Conservation (phyloP, 2,329 filamentous ascomycete species). For the Colletotrichum trifolii region DNA sequence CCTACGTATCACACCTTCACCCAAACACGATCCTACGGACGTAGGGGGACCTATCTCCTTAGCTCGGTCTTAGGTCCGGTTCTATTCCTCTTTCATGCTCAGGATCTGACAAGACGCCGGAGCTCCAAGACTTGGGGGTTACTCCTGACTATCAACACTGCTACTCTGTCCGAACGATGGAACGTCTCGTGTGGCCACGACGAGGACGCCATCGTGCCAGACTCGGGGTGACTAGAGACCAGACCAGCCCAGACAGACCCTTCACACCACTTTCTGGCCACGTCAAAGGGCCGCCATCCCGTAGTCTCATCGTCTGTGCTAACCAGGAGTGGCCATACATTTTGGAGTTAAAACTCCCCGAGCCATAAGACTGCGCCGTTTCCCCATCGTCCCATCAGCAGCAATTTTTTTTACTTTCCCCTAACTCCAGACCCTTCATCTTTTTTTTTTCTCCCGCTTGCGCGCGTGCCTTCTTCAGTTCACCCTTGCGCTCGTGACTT, state of each 20-base stretch:
- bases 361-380: constrained; percentile 27
- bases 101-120: neutral
- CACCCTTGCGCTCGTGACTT: constrained; percentile 1
- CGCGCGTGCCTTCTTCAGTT: neutral
- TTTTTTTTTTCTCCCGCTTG: neutral
- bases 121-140: no score
- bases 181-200: neutral
- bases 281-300: constrained; percentile 16
- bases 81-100: constrained; percentile 16
- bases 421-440: neutral
- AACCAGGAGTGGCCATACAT: constrained; percentile 4
- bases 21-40: constrained; percentile 9
- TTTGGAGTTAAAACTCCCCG: neutral
- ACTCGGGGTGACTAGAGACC: neutral
- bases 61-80: constrained; percentile 22
- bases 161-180: no score
- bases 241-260: constrained; percentile 8
- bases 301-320: constrained; percentile 21
- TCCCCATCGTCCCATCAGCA: constrained; percentile 26
- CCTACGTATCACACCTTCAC: neutral
- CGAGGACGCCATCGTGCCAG: neutral
- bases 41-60: constrained; percentile 17
- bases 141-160: neutral
- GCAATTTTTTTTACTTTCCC: neutral
- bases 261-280: neutral